Conservation (phyloP, 1,284 basidiomycete species). For the Pseudozyma thailandica region DNA sequence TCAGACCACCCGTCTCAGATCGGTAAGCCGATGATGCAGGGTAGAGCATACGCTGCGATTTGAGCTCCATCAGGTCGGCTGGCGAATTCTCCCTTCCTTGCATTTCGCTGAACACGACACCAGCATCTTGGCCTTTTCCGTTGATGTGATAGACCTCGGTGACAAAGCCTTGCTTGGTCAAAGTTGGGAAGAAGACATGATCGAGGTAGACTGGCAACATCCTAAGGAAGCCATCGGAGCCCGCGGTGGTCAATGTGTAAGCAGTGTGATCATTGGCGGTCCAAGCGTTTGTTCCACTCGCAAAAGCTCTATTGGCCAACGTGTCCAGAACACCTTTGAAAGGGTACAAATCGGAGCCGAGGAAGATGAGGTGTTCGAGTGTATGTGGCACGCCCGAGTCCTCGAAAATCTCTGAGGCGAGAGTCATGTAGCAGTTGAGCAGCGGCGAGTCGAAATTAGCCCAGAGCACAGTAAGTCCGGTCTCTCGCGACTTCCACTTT, state of each 20-base stretch:
- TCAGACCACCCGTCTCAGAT: conserved; percentile 95
- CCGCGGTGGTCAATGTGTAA: conserved; percentile 97
- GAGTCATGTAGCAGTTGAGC: conserved; percentile 90
- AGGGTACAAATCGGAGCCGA: conserved; percentile 73
- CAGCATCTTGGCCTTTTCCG: conserved; percentile 87
- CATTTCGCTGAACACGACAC: conserved; percentile 89
- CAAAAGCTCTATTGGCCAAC: conserved; percentile 95
- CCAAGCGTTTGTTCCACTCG: conserved; percentile 80
- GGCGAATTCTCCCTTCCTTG: conserved; percentile 95
- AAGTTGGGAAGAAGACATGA: conserved; percentile 95
- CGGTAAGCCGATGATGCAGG: conserved; percentile 86
- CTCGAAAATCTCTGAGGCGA: conserved; percentile 82
- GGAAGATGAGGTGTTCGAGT: conserved; percentile 66
- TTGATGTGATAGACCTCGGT: conserved; percentile 88
- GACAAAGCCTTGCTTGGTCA: conserved; percentile 87
- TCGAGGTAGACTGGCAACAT: conserved; percentile 95
- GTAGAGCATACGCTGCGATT: conserved; percentile 76
- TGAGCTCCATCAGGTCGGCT: conserved; percentile 86
- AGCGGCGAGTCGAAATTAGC: conserved; percentile 77
- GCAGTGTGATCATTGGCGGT: conserved; percentile 74
- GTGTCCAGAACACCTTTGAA: conserved; percentile 97
- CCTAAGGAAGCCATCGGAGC: conserved; percentile 92
- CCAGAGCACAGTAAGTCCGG: conserved; percentile 76
- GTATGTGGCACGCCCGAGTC: conserved; percentile 71
- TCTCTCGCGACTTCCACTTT: conserved; percentile 83